Conservation (phyloP, 768 basidiomycete species). For the Epithele typhae region DNA sequence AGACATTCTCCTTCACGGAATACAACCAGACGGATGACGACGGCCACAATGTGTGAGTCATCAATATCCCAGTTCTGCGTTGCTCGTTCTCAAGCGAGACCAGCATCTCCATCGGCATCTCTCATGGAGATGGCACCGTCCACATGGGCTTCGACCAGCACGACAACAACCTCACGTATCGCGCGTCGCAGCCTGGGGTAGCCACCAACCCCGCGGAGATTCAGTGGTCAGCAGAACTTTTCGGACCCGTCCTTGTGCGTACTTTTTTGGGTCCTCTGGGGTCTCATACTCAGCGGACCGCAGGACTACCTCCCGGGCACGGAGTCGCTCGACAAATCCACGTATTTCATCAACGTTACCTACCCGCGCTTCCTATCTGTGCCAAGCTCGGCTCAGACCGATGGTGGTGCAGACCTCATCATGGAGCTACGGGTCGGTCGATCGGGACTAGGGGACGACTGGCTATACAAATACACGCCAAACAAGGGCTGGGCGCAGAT, state of each 20-base stretch:
- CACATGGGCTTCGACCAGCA: constrained; percentile 35
- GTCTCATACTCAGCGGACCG: background rate
- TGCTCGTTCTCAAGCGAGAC: too few species aligned
- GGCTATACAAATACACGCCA: constrained; percentile 32
- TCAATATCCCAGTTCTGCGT: too few species aligned
- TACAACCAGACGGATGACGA: constrained; percentile 35
- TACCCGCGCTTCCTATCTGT: constrained; percentile 30
- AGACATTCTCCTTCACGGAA: constrained; percentile 28
- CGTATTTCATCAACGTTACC: constrained; percentile 32
- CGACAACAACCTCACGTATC: constrained; percentile 32
- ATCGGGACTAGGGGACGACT: constrained; percentile 34
- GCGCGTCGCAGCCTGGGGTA: constrained; percentile 26
- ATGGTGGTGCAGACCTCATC: constrained; percentile 24
- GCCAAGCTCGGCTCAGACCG: constrained; percentile 1
- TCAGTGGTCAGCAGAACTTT: constrained; percentile 24
- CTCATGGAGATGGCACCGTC: constrained; percentile 32
- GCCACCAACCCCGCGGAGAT: constrained; percentile 25
- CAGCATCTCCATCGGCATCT: constrained; percentile 34
- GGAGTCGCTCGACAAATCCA: constrained; percentile 25
- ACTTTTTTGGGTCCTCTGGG: background rate
- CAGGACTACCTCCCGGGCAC: constrained; percentile 32
- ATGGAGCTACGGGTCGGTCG: constrained; percentile 33
- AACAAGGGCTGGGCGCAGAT: constrained; percentile 26
- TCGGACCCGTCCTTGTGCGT: constrained; percentile 24
- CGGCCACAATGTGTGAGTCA: constrained; percentile 30